Conservation (phyloP, 495 filamentous ascomycete genomes). For the Penicillium longicatenatum region DNA sequence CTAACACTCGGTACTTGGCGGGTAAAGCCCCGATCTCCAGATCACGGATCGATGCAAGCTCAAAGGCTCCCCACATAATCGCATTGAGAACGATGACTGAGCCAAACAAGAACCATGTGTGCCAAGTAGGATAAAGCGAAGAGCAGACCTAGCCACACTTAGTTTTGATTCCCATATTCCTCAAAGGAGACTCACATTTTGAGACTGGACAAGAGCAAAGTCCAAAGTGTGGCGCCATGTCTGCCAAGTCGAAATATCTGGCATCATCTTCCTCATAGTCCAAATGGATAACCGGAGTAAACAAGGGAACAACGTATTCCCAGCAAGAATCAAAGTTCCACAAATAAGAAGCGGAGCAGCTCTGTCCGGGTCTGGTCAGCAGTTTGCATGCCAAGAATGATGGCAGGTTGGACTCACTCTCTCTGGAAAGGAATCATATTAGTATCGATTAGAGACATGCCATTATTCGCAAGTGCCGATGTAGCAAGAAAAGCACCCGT, state of each 20-base stretch:
- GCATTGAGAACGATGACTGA: constrained; percentile 72
- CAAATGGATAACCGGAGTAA: constrained; percentile 73
- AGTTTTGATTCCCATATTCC: background rate
- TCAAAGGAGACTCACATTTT: constrained; percentile 49
- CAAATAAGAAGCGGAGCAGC: constrained; percentile 71
- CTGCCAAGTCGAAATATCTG: constrained; percentile 42
- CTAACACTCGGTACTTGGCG: constrained; percentile 59
- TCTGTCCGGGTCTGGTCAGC: constrained; percentile 16
- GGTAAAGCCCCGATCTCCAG: constrained; percentile 56
- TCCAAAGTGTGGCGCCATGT: constrained; percentile 60
- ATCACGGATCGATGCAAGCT: constrained; percentile 74
- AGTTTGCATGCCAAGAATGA: background rate
- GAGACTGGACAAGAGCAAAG: constrained; percentile 73
- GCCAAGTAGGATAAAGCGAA: constrained; percentile 70
- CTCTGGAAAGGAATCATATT: constrained; percentile 63
- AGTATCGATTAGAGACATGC: constrained; percentile 78
- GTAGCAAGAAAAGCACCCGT: constrained; percentile 43
- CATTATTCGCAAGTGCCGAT: constrained; percentile 83
- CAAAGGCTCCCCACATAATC: constrained; percentile 78
- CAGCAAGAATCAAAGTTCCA: constrained; percentile 74
- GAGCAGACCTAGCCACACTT: constrained; percentile 55
- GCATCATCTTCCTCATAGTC: constrained; percentile 50
- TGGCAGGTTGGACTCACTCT: constrained; percentile 20
- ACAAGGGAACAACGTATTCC: constrained; percentile 77
- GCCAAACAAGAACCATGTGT: constrained; percentile 76